Base-by-base conservation (phyloP, 2,329 filamentous ascomycete genomes). In the Blastomyces parvus region DNA sequence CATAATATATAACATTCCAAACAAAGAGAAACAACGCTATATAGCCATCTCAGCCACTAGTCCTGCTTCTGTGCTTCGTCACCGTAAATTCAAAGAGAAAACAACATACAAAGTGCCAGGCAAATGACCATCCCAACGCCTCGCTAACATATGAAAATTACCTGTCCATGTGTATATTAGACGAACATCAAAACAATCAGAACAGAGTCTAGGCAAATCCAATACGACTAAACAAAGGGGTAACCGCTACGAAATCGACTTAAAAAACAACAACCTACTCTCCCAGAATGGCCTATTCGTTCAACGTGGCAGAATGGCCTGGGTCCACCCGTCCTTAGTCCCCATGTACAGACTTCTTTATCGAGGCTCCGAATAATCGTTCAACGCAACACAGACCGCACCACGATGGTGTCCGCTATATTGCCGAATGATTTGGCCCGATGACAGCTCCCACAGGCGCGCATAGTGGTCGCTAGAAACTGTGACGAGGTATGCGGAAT, bases 381-480 rank as follows among this genome's bases (percentile, higher is more conserved):
- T 97, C 67, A 97, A 80, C 17, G 92, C 92, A 46, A 97, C 92
- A 72, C 92, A 96, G 0, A 96, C 91, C 3, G 91, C 90, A 53
- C 92, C 92, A 44, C 92, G 83, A 74, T 97, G 92, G 73, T 97
- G 92, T 7, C 92, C 92, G 73, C 95, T 96, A 74, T 97, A 97
- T 79, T 97, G 92, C 57, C 92, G 83, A 70, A 97, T 97, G 67
- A 97, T 92, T 70, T 87, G 88, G 75, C 95, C 91, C 68, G 88
- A 91, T 67, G 83, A 81, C 67, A 97, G 80, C 79, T 97, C 92
- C 92, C 92, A 97, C 63, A 97, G 79, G 22, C 92, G 83, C 1
- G 92, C 92, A 73, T 96, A 97, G 74, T 97, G 92, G 73, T 97
- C 92, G 52, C 88, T 93, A 74, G 91, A 96, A 5, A 92, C 91